Conservation (phyloP, 345 rosid genomes). For the rapeseed (Brassica napus) region Da-Ae NC_063451.1:39042501-39043000, state of each 20-base stretch:
- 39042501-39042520: background rate
- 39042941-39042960: background rate
- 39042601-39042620: background rate
- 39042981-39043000: slow-evolving; percentile 30
- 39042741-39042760: slow-evolving; percentile 30
- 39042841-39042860: slow-evolving; percentile 14
- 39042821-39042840: slow-evolving; percentile 31
- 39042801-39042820: slow-evolving; percentile 24
- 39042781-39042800: slow-evolving; percentile 17
- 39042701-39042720: background rate
- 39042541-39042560: background rate
- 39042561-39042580: background rate
- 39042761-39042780: slow-evolving; percentile 34
- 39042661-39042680: background rate
- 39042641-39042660: background rate
- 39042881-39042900: slow-evolving; percentile 5
- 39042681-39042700: background rate
- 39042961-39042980: background rate
- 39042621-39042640: slow-evolving; percentile 1
- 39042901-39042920: background rate
- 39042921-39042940: background rate
- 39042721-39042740: slow-evolving; percentile 34
- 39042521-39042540: background rate
- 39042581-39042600: background rate
- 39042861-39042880: background rate